Evolutionary conservation across 108 stramenopile genomes (phyloP).

Genomic region (Cyclotella atomus): DNA sequence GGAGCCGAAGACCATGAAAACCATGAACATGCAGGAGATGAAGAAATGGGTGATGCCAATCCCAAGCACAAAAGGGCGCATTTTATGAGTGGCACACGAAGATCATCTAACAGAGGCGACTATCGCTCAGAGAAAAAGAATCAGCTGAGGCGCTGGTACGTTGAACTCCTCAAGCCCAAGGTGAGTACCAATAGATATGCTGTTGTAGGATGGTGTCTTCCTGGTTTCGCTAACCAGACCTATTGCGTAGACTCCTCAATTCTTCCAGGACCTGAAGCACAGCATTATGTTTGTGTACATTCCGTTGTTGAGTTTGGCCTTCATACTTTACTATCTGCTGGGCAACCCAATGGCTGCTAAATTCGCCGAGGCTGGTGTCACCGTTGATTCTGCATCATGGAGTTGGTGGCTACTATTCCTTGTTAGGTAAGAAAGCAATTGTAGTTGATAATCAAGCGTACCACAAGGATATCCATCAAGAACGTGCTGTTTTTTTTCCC

Average conservation of each 20-base stretch:
- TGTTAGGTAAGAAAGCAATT: slow-evolving; percentile 33
- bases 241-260: slow-evolving; percentile 17
- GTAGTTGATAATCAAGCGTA: slow-evolving; percentile 16
- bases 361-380: slow-evolving; percentile 29
- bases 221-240: not conserved
- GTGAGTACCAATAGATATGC: not conserved
- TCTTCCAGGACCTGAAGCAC: slow-evolving; percentile 20
- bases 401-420: slow-evolving; percentile 34
- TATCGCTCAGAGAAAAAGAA: slow-evolving; percentile 4
- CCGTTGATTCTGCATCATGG: slow-evolving; percentile 30
- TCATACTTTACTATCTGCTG: slow-evolving; percentile 36
- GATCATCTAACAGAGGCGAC: not conserved
- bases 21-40: slow-evolving; percentile 26
- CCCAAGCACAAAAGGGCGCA: not conserved
- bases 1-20: too few relatives aligned
- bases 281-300: slow-evolving; percentile 19
- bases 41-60: slow-evolving; percentile 47
- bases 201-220: not conserved
- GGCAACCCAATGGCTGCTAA: slow-evolving; percentile 50
- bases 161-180: slow-evolving; percentile 39
- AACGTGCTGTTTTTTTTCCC: not conserved
- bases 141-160: slow-evolving; percentile 30
- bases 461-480: too few relatives aligned
- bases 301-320: slow-evolving; percentile 33
- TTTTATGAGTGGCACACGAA: slow-evolving; percentile 2